A percentile compares a stretch with the other conserved stretches of the same genome.
Conservation (phyloP, 2,329 filamentous ascomycete genomes). For the Sporothrix pseudoabietina region DNA sequence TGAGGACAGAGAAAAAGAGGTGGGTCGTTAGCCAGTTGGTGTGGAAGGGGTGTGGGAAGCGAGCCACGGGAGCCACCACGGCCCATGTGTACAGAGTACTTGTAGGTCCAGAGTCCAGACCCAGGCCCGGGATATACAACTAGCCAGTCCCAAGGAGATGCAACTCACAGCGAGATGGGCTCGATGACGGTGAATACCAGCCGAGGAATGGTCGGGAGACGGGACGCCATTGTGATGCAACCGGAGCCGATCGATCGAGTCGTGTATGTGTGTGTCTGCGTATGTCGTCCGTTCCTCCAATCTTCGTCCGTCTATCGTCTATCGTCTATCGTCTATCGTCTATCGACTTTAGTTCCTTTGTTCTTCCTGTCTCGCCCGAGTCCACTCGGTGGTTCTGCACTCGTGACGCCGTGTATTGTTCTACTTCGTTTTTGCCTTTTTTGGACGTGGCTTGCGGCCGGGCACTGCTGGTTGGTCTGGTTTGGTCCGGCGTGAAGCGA, state of each 20-base stretch:
- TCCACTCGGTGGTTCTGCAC: not conserved
- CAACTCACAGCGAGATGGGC: conserved; percentile 65
- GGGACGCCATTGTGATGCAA: conserved; percentile 55
- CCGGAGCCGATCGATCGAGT: conserved; percentile 9
- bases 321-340: not conserved
- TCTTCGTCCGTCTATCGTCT: not conserved
- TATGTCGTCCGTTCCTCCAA: not conserved
- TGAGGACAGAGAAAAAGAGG: conserved; percentile 40
- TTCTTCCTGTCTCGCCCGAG: not conserved
- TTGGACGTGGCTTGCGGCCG: conserved; percentile 18
- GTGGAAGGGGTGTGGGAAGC: not conserved
- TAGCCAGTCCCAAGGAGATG: not conserved
- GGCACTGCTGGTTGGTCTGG: conserved; percentile 16
- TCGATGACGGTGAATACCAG: conserved; percentile 69
- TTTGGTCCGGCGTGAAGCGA: not conserved
- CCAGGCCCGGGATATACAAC: not conserved
- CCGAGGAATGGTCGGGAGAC: conserved; percentile 65
- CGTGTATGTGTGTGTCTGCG: not conserved
- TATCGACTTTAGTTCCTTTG: not conserved
- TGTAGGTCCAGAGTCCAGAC: not conserved
- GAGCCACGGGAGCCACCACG: not conserved
- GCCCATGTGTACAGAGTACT: no score
- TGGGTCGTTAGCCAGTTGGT: not conserved
- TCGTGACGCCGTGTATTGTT: not conserved
- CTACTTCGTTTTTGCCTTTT: conserved; percentile 13